Percentiles rank a stretch among this genome's conserved stretches.
These are phyloP conservation scores for Diplocarpon rosae DNA, from an alignment of 2,329 filamentous ascomycete genomes.

Conservation along the genomic window DNA sequence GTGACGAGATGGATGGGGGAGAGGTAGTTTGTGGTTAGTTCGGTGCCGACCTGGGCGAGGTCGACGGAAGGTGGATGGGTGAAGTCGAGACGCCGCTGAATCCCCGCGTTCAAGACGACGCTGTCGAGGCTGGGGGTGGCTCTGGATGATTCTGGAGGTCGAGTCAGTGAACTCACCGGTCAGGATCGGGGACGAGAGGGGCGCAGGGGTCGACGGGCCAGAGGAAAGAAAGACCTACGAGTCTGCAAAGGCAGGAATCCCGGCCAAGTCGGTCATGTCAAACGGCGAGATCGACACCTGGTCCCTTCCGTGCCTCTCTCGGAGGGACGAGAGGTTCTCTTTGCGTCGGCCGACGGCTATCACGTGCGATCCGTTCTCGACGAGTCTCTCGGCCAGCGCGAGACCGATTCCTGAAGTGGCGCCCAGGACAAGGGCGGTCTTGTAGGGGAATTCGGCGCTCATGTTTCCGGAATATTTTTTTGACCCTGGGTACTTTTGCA, in stretches of 20 bases:
- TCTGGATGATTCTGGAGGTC: too few relatives aligned
- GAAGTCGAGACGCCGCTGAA: constrained; percentile 40
- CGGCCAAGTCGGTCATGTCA: constrained; percentile 36
- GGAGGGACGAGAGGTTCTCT: constrained; percentile 38
- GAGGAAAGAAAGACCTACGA: too few relatives aligned
- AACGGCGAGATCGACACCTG: constrained; percentile 33
- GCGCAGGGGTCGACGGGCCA: too few relatives aligned
- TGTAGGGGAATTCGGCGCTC: not conserved
- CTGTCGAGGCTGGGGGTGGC: constrained; percentile 38
- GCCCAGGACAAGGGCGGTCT: constrained; percentile 14
- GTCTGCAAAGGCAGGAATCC: constrained; percentile 19
- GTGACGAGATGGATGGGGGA: constrained; percentile 30
- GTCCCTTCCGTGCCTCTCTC: constrained; percentile 32
- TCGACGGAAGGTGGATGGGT: constrained; percentile 33
- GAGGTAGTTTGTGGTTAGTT: constrained; percentile 34
- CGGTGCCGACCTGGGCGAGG: constrained; percentile 27
- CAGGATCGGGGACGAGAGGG: too few relatives aligned
- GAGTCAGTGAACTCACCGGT: too few relatives aligned
- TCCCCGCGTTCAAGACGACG: constrained; percentile 46
- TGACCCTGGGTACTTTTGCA: too few relatives aligned
- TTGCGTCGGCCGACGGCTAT: constrained; percentile 45
- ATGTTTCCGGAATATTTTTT: too few relatives aligned
- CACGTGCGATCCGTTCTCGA: constrained; percentile 37
- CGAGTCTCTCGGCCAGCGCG: constrained; percentile 34
- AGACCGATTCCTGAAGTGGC: constrained; percentile 40